Evolutionary conservation across 2,329 filamentous ascomycete species (phyloP).

Genomic region (Paecilomyces sp.): DNA sequence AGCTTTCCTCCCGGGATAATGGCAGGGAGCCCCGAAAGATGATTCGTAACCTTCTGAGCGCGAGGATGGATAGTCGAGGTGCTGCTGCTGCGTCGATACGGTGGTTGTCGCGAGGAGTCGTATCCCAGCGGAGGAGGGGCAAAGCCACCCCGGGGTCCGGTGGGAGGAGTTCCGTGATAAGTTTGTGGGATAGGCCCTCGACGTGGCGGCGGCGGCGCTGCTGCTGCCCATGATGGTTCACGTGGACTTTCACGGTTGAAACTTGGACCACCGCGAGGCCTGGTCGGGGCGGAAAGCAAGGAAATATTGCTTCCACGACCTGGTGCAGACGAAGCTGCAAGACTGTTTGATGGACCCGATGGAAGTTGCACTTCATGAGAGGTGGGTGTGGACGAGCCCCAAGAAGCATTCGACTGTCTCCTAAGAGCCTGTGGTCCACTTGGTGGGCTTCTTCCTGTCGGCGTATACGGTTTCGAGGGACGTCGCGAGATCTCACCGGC

Average conservation of each 20-base stretch:
- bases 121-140: slow-evolving; percentile 16
- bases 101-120: slow-evolving; percentile 26
- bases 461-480: slow-evolving; percentile 7
- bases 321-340: slow-evolving; percentile 27
- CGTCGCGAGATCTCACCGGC: slow-evolving; percentile 7
- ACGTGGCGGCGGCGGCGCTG: slow-evolving; percentile 22
- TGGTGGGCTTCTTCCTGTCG: slow-evolving; percentile 9
- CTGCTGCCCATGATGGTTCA: slow-evolving; percentile 24
- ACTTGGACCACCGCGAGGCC: slow-evolving; percentile 35
- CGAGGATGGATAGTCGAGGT: slow-evolving; percentile 30
- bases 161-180: slow-evolving; percentile 27
- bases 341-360: slow-evolving; percentile 26
- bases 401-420: slow-evolving; percentile 16
- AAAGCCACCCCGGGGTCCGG: slow-evolving; percentile 30
- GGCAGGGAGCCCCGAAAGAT: slow-evolving; percentile 30
- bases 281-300: slow-evolving; percentile 40
- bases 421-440: slow-evolving; percentile 1
- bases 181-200: slow-evolving; percentile 22
- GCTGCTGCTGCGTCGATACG: slow-evolving; percentile 29
- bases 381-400: slow-evolving; percentile 15
- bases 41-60: slow-evolving; percentile 31
- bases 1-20: slow-evolving; percentile 38
- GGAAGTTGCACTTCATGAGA: slow-evolving; percentile 22
- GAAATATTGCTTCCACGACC: slow-evolving; percentile 32
- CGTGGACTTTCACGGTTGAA: slow-evolving; percentile 20